A percentile compares a stretch with the other conserved stretches of the same genome.
phyloP scores from a whole-genome alignment of 768 basidiomycete genomes.

The Crassisporium funariophilum region DNA sequence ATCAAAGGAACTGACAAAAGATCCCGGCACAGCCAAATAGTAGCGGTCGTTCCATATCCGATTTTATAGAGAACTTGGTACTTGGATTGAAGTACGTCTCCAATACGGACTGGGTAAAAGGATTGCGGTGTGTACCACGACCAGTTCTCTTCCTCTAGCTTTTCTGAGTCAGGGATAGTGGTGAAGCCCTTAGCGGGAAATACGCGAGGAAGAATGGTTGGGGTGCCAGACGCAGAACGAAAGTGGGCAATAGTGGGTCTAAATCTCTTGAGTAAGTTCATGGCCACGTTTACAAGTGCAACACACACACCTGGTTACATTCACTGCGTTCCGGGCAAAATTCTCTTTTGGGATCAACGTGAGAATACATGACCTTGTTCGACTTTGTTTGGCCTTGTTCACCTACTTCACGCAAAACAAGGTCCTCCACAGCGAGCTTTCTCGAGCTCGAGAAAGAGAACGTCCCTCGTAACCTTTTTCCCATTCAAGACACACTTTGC shows the following conservation, averaged over 20 bases:
- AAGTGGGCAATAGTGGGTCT: conserved; percentile 1
- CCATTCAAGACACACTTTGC: too few relatives aligned
- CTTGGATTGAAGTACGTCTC: conserved; percentile 28
- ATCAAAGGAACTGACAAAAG: conserved; percentile 10
- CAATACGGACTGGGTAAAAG: conserved; percentile 34
- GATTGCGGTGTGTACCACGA: conserved; percentile 19
- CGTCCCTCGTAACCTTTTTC: too few relatives aligned
- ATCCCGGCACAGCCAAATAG: conserved; percentile 32
- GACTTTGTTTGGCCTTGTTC: too few relatives aligned
- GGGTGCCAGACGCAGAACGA: conserved; percentile 4
- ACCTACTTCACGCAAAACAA: too few relatives aligned
- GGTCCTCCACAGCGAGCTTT: too few relatives aligned
- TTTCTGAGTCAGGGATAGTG: neutral
- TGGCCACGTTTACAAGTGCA: too few relatives aligned
- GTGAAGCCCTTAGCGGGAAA: conserved; percentile 7
- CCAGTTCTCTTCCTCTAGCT: conserved; percentile 28
- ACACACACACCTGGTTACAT: too few relatives aligned
- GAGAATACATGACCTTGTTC: too few relatives aligned
- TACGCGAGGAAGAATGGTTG: conserved; percentile 1
- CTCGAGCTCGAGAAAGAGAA: too few relatives aligned
- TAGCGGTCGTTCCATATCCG: conserved; percentile 29
- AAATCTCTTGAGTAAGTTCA: conserved; percentile 4
- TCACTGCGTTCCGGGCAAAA: too few relatives aligned
- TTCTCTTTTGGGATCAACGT: too few relatives aligned
- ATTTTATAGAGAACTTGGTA: conserved; percentile 37